These are phyloP conservation scores for Rhizoctonia solani DNA, from an alignment of 1,284 basidiomycete species.

Conservation along the genomic window DNA sequence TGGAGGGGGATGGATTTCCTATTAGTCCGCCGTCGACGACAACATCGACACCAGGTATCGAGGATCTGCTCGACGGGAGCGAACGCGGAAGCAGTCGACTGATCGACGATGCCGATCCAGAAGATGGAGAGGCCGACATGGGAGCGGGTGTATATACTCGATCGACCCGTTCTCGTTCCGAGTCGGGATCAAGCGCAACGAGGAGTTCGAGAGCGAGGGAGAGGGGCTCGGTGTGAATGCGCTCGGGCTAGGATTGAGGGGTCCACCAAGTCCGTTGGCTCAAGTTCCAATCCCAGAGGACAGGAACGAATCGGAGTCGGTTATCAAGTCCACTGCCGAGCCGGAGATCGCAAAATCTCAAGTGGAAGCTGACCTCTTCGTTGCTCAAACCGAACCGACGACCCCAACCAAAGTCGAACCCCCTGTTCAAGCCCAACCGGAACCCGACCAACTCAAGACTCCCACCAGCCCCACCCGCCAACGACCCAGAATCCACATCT, in stretches of 20 bases:
- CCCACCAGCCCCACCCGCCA: neutral
- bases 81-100: neutral
- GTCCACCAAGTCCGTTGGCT: constrained; percentile 17
- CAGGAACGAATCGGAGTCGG: neutral
- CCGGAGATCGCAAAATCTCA: neutral
- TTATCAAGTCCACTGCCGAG: neutral
- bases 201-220: neutral
- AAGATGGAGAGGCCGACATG: constrained; percentile 25
- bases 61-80: neutral
- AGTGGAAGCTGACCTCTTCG: neutral
- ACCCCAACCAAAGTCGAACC: neutral
- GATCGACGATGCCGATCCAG: constrained; percentile 9
- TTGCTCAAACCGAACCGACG: neutral
- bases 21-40: constrained; percentile 27
- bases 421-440: neutral
- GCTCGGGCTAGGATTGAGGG: neutral
- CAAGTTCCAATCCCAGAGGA: neutral
- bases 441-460: neutral
- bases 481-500: constrained; percentile 3
- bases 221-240: neutral
- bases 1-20: neutral
- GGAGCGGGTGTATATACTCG: constrained; percentile 24
- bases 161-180: neutral
- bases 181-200: constrained; percentile 4
- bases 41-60: constrained; percentile 19